Conservation (phyloP, 2,329 filamentous ascomycete genomes). For the Neofusicoccum cordaticola region DNA sequence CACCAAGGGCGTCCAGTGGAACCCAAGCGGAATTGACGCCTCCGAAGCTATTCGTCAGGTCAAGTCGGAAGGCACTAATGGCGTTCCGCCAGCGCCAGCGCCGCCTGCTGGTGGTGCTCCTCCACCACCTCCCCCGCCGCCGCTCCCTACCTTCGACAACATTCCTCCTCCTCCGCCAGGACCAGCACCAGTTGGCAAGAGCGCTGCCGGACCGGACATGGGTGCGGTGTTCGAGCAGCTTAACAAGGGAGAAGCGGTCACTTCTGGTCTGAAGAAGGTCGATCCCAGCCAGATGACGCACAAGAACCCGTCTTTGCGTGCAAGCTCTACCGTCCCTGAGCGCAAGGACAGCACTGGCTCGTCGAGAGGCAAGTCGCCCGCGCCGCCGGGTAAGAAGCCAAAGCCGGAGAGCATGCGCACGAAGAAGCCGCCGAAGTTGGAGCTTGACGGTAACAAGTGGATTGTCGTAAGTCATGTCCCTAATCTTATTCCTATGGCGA, state of each 20-base stretch:
- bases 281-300: conserved; percentile 97
- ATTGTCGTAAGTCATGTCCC: conserved; percentile 59
- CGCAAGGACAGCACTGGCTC: conserved; percentile 52
- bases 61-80: conserved; percentile 40
- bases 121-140: conserved; percentile 66
- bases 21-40: conserved; percentile 70
- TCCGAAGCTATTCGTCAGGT: conserved; percentile 64
- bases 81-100: conserved; percentile 46
- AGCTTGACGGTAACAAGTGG: conserved; percentile 76
- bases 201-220: conserved; percentile 58
- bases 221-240: conserved; percentile 88
- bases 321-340: conserved; percentile 66
- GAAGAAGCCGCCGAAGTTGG: conserved; percentile 48
- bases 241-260: conserved; percentile 86
- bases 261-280: conserved; percentile 84
- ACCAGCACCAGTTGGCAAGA: conserved; percentile 44
- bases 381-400: conserved; percentile 66
- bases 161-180: conserved; percentile 58
- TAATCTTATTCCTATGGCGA: not conserved
- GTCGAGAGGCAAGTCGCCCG: conserved; percentile 74
- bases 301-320: conserved; percentile 87
- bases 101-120: conserved; percentile 55
- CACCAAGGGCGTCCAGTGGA: conserved; percentile 79
- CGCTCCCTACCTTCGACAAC: conserved; percentile 42
- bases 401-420: conserved; percentile 51